Conservation (phyloP, 2,329 filamentous ascomycete species). For the Venturia nashicola region DNA sequence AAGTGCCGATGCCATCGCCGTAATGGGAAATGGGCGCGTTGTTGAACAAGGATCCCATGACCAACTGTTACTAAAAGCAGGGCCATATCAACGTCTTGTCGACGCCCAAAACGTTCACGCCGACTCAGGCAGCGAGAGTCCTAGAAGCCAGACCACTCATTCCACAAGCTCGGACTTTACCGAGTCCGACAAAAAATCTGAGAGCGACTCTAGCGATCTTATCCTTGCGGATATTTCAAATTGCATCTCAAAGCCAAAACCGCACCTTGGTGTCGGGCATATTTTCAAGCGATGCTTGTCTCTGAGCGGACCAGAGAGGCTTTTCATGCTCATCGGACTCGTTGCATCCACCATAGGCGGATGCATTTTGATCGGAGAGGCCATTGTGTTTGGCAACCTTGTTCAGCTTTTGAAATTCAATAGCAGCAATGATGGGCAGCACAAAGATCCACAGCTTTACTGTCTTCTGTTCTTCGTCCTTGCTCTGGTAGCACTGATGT, state of each 20-base stretch:
- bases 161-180: not conserved
- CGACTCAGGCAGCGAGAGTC: not conserved
- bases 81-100: slow-evolving; percentile 28
- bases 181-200: not conserved
- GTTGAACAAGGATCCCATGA: slow-evolving; percentile 25
- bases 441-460: slow-evolving; percentile 23
- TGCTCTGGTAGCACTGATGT: slow-evolving; percentile 35
- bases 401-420: slow-evolving; percentile 42
- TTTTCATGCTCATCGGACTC: slow-evolving; percentile 35
- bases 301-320: slow-evolving; percentile 25
- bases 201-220: not conserved
- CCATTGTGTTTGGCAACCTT: slow-evolving; percentile 48
- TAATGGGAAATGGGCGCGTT: slow-evolving; percentile 24
- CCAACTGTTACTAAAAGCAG: slow-evolving; percentile 21
- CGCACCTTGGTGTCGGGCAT: not conserved
- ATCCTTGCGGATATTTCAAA: too few species aligned
- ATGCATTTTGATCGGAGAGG: slow-evolving; percentile 43
- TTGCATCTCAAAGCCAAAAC: not conserved
- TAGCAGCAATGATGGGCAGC: slow-evolving; percentile 33
- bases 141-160: not conserved
- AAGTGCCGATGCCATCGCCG: slow-evolving; percentile 24
- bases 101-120: slow-evolving; percentile 22
- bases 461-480: slow-evolving; percentile 42
- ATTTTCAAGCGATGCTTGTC: slow-evolving; percentile 25
- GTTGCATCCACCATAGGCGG: slow-evolving; percentile 31